Evolutionary conservation across 306 rosid species (phyloP).

Genomic region (Rubus parviflorus): DNA sequence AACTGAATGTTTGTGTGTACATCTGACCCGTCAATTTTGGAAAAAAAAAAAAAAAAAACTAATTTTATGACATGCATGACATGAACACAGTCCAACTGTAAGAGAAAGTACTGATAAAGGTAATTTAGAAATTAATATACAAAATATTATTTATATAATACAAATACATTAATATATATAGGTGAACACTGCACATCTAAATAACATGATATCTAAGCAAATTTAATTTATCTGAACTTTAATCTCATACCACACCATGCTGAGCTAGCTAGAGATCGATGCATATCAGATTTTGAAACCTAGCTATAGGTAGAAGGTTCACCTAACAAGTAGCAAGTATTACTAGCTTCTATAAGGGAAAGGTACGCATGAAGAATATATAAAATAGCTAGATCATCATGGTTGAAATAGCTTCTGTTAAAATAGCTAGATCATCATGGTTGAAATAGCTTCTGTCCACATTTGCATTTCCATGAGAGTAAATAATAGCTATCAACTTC

Average conservation of each 20-base stretch:
- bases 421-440: slow-evolving; percentile 37
- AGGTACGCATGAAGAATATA: neutral
- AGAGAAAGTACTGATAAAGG: neutral
- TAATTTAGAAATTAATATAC: neutral
- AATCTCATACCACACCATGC: neutral
- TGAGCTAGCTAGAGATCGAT: neutral
- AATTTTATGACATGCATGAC: neutral
- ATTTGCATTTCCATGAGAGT: slow-evolving; percentile 86
- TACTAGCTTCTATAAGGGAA: neutral
- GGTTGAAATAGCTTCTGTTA: slow-evolving; percentile 43
- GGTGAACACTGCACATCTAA: neutral
- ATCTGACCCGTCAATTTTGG: neutral
- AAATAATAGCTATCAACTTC: slow-evolving; percentile 68
- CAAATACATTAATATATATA: neutral
- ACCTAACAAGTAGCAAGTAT: neutral
- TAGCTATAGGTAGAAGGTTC: neutral
- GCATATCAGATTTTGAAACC: neutral
- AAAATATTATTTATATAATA: neutral
- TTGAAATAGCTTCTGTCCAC: slow-evolving; percentile 71
- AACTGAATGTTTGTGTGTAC: too few relatives aligned
- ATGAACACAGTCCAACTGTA: neutral
- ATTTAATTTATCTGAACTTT: neutral
- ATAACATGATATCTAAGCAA: neutral
- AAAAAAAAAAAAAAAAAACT: neutral
- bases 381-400: slow-evolving; percentile 18